Evolutionary conservation across 345 rosid genomes (phyloP).

Genomic region (Gossypium sturtianum): DNA sequence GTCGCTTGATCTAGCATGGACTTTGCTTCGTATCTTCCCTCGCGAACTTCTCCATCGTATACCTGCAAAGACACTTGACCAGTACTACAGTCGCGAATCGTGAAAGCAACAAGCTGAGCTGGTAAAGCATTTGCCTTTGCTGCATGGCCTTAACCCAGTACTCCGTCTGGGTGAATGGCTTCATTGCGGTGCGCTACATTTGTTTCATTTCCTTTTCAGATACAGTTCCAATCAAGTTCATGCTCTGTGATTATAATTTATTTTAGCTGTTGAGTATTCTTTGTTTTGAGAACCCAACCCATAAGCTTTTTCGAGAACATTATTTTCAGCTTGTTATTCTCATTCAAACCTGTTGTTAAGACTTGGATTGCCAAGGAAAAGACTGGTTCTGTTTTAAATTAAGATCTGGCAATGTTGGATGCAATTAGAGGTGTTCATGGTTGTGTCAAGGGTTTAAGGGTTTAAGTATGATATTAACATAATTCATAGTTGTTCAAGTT

Average conservation of each 20-base stretch:
- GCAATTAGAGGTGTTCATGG: too few species aligned
- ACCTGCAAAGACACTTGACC: constrained; percentile 92
- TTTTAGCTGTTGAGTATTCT: background rate
- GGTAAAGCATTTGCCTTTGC: background rate
- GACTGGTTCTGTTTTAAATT: background rate
- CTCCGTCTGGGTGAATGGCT: background rate
- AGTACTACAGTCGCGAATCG: constrained; percentile 77
- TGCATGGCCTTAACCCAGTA: background rate
- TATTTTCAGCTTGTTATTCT: background rate
- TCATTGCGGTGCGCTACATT: background rate
- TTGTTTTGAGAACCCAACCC: background rate
- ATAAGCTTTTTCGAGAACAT: background rate
- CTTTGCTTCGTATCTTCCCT: constrained; percentile 94
- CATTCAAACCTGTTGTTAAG: background rate
- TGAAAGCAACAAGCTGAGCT: constrained; percentile 39
- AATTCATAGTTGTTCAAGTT: too few species aligned
- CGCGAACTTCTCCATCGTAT: constrained; percentile 98
- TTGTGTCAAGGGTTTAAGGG: too few species aligned
- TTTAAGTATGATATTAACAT: too few species aligned
- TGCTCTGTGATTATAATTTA: background rate
- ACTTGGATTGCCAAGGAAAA: background rate
- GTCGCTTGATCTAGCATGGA: constrained; percentile 96
- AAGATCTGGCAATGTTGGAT: background rate
- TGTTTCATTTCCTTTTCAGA: background rate
- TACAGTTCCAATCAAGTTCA: background rate